Evolutionary conservation across 169 alveolate species (phyloP), one percentile per base, ranked within the genome.

Genomic region (Plasmodium falciparum): DNA sequence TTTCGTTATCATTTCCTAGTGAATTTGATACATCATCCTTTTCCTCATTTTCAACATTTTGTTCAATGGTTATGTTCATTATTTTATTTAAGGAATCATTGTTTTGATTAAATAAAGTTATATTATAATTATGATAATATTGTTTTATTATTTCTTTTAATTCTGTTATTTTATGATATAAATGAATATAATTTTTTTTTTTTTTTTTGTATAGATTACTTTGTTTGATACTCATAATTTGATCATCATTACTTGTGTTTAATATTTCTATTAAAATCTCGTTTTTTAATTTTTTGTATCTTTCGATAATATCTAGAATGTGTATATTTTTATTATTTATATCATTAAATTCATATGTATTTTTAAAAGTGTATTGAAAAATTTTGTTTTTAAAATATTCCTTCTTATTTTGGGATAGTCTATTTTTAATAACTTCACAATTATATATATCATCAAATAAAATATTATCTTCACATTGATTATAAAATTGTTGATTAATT

Each of bases 381-480:
- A 74, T 26, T 29, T 33, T 45, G 22, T 59, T 78, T 58, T 78
- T 78, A 52, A 66, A 65, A 29, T 78, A 66, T 2, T 56, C 78
- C 15, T 22, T 78, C 50, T 47, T 50, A 24, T 39, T 12, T 5
- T 39, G 54, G 6, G 24, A 9, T 50, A 78, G 49, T 66, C 78
- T 56, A 24, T 71, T 49, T 66, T 66, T 78, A 47, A 78, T 66
- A 49, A 78, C 5, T 78, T 78, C 89, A 33, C 89, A 78, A 50
- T 78, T 78, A 56, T 78, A 78, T 50, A 78, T 78, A 39, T 78
- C 89, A 58, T 78, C 89, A 59, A 39, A 66, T 24, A 78, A 58
- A 39, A 26, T 52, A 9, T 62, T 15, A 26, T 74, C 63, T 2
- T 71, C 24, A 15, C 17, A 20, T 6, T 50, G 17, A 12, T 59